Conservation (phyloP, 2,329 filamentous ascomycete genomes). For the Talaromyces sp. region DNA sequence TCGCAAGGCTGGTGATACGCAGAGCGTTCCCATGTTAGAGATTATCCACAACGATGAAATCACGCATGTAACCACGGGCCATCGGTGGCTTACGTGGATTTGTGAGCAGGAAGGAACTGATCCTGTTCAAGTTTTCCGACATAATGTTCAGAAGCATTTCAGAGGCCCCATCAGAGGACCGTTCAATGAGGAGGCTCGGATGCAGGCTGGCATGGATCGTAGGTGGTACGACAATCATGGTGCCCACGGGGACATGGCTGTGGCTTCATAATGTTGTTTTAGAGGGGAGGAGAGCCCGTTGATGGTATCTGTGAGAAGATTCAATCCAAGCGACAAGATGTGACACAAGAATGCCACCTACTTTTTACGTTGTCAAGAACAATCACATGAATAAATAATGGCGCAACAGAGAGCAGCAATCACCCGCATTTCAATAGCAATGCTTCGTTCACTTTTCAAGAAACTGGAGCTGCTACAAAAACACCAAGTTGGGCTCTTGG, state of each 20-base stretch:
- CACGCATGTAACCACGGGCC: slow-evolving; percentile 45
- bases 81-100: slow-evolving; percentile 45
- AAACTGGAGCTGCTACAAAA: slow-evolving; percentile 14
- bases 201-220: slow-evolving; percentile 40
- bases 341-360: not conserved
- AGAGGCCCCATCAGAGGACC: slow-evolving; percentile 39
- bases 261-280: not conserved
- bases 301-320: not conserved
- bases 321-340: not conserved
- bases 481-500: slow-evolving; percentile 18
- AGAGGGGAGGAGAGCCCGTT: not conserved
- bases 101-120: slow-evolving; percentile 42
- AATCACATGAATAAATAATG: too few relatives aligned
- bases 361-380: too few relatives aligned
- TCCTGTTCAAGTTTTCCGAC: slow-evolving; percentile 41
- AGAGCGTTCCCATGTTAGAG: slow-evolving; percentile 38
- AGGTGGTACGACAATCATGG: slow-evolving; percentile 35
- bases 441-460: not conserved
- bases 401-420: too few relatives aligned
- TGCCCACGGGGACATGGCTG: not conserved
- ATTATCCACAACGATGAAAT: slow-evolving; percentile 47
- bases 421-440: too few relatives aligned
- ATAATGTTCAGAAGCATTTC: slow-evolving; percentile 40
- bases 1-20: slow-evolving; percentile 33
- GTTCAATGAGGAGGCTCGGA: slow-evolving; percentile 41